Evolutionary conservation across 2,329 filamentous ascomycete species (phyloP).

Genomic region (Teratosphaeria epicoccoides): DNA sequence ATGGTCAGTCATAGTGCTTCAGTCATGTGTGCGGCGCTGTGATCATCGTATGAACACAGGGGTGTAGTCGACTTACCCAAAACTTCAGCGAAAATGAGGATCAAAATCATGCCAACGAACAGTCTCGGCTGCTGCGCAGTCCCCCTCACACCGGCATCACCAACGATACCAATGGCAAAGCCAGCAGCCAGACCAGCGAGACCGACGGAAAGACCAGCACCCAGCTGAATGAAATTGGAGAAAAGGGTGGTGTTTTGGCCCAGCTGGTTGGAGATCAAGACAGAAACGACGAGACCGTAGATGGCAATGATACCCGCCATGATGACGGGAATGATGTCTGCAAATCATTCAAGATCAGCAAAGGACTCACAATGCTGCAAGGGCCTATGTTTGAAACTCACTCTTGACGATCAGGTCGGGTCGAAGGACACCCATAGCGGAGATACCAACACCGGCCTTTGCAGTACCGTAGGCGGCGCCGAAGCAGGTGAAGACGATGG

Average conservation of each 20-base stretch:
- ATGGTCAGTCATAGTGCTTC: neutral
- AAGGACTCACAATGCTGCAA: neutral
- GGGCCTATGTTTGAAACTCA: slow-evolving; percentile 42
- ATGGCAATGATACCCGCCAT: slow-evolving; percentile 99
- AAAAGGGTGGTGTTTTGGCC: slow-evolving; percentile 38
- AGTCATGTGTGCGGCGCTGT: too few relatives aligned
- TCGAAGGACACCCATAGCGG: slow-evolving; percentile 93
- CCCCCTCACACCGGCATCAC: slow-evolving; percentile 80
- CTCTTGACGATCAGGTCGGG: slow-evolving; percentile 99
- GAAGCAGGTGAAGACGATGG: slow-evolving; percentile 93
- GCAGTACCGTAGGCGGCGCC: slow-evolving; percentile 97
- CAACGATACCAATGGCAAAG: slow-evolving; percentile 44
- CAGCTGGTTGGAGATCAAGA: slow-evolving; percentile 45
- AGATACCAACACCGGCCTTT: slow-evolving; percentile 98
- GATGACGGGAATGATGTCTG: slow-evolving; percentile 98
- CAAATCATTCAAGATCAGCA: slow-evolving; percentile 9
- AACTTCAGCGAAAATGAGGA: slow-evolving; percentile 99
- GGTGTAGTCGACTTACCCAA: slow-evolving; percentile 54
- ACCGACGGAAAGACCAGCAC: slow-evolving; percentile 41
- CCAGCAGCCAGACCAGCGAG: slow-evolving; percentile 32
- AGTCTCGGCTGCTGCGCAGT: slow-evolving; percentile 74
- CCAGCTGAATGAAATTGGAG: slow-evolving; percentile 43
- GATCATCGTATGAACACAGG: too few relatives aligned
- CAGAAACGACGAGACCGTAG: slow-evolving; percentile 50
- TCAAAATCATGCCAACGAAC: slow-evolving; percentile 96